Evolutionary conservation across 1,284 basidiomycete genomes (phyloP).

Genomic region (Pseudozyma sp.): DNA sequence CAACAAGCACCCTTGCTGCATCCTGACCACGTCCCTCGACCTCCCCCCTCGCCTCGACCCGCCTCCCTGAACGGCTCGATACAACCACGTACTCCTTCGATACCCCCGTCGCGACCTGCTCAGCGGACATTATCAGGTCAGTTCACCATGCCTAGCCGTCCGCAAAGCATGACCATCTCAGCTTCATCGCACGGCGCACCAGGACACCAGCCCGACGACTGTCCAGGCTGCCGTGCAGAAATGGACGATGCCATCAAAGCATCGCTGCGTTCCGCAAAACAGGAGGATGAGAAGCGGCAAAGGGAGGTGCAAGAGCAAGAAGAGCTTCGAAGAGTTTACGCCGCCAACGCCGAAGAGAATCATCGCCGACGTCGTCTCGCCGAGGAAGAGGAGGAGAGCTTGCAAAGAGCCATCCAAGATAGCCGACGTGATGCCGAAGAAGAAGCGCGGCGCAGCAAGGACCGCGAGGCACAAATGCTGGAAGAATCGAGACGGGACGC

Average conservation of each 20-base stretch:
- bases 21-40: neutral
- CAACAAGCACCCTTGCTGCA: slow-evolving; percentile 1
- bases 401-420: slow-evolving; percentile 37
- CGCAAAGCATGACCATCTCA: neutral
- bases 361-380: slow-evolving; percentile 27
- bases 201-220: slow-evolving; percentile 38
- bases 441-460: slow-evolving; percentile 8
- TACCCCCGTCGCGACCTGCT: neutral
- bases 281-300: slow-evolving; percentile 25
- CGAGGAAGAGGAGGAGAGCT: slow-evolving; percentile 35
- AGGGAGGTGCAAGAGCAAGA: slow-evolving; percentile 26
- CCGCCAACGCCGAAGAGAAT: slow-evolving; percentile 28
- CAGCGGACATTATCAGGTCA: slow-evolving; percentile 2
- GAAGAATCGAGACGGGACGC: slow-evolving; percentile 45
- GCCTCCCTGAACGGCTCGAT: neutral
- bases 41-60: slow-evolving; percentile 4
- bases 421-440: slow-evolving; percentile 43
- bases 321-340: slow-evolving; percentile 29
- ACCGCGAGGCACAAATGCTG: slow-evolving; percentile 27
- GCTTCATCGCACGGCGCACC: slow-evolving; percentile 13
- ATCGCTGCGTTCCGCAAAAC: slow-evolving; percentile 33
- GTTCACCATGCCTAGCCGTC: neutral
- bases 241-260: slow-evolving; percentile 48
- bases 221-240: slow-evolving; percentile 47
- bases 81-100: neutral